Evolutionary conservation across 2,329 filamentous ascomycete genomes (phyloP), one percentile per base, ranked within the genome.

Genomic region (Allantophomopsis cytisporea): DNA sequence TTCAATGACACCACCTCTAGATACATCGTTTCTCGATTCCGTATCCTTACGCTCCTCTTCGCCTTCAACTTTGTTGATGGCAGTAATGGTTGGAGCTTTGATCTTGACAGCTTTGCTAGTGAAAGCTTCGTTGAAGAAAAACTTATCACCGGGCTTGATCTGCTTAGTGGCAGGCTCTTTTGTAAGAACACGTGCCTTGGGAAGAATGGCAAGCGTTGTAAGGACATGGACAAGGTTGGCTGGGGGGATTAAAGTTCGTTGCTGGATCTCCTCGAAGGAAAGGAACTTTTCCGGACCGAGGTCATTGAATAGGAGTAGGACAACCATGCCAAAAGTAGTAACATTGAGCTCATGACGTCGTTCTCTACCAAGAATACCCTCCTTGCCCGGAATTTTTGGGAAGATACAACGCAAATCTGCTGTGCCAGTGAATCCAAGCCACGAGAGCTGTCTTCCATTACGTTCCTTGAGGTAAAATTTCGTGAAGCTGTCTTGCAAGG

Each of bases 281-380:
- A 80, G 56, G 36, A 60, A 64, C 46, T 66, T 60, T 21, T 56
- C 66, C 5, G 71, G 65, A 2, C 55, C 56, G 0, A 93, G 53
- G 31, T 89, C 77, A 52, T 96, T 96, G 69, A 96, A 98, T 0
- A 95, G 73, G 35, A 94, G 59, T 15, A 98, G 61, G 17, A 96
- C 78, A 15, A 95, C 65, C 84, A 96, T 94, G 50, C 80, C 86
- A 56, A 91, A 91, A 0, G 91, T 96, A 2, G 87, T 82, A 15
- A 94, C 87, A 44, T 87, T 94, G 40, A 98, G 66, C 51, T 98
- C 91, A 54, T 96, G 89, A 30, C 80, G 78, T 28, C 82, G 71
- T 46, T 83, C 79, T 41, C 71, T 75, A 41, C 71, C 68, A 16
- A 80, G 56, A 0, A 64, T 67, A 2, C 78, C 74, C 11, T 77